A percentile compares a stretch with the other conserved stretches of the same genome.
Evolutionary conservation across 129 eudicot species (phyloP).

Genomic region (Lonicera japonica): DNA sequence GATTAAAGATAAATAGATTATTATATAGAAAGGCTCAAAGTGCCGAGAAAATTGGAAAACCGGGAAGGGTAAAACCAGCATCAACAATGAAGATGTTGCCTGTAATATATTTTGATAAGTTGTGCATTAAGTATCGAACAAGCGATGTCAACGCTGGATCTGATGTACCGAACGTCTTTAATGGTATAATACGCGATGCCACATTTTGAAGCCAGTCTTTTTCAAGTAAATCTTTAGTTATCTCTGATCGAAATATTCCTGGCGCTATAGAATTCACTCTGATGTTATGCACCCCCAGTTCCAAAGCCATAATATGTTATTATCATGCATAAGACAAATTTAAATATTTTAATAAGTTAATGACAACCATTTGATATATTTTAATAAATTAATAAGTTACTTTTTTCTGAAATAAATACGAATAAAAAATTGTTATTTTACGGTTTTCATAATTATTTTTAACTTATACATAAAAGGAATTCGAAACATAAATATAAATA

Average conservation of each 20-base stretch:
- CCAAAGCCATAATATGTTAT: constrained; percentile 44
- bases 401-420: no score
- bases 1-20: no score
- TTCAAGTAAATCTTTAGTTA: constrained; percentile 32
- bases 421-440: no score
- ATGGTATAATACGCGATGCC: constrained; percentile 21
- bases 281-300: constrained; percentile 34
- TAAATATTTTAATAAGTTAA: no score
- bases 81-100: constrained; percentile 41
- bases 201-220: constrained; percentile 38
- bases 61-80: constrained; percentile 35
- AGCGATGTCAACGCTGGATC: constrained; percentile 42
- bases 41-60: constrained; percentile 41
- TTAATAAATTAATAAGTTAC: no score
- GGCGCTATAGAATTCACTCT: constrained; percentile 48
- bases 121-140: constrained; percentile 41
- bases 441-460: no score
- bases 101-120: constrained; percentile 34
- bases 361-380: no score
- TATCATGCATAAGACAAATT: not conserved
- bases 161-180: constrained; percentile 34
- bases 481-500: no score
- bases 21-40: constrained; percentile 9
- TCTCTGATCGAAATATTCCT: constrained; percentile 37
- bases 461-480: no score